Conservation (phyloP, 441 rosid species). For the Pelargonium citronellum region DNA sequence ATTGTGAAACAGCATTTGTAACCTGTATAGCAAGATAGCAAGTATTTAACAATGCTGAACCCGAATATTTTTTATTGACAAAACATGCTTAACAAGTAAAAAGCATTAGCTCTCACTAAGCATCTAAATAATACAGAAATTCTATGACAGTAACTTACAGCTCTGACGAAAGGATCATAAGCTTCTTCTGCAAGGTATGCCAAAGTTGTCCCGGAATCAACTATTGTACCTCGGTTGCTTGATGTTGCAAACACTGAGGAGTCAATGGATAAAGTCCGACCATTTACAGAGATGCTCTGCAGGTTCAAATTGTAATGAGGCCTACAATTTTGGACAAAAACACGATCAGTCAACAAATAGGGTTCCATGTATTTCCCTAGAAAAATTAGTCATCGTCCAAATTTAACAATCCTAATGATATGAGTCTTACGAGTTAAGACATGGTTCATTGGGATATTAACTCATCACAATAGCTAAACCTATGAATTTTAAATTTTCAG, state of each 20-base stretch:
- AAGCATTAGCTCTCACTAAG: slow-evolving; percentile 1
- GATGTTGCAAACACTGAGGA: slow-evolving; percentile 68
- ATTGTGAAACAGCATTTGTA: slow-evolving; percentile 42
- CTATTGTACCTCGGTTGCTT: slow-evolving; percentile 70
- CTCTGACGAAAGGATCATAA: slow-evolving; percentile 56
- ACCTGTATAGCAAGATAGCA: slow-evolving; percentile 46
- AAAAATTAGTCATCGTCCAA: no score
- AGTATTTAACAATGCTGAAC: not conserved
- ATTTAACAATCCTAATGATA: no score
- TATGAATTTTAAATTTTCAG: no score
- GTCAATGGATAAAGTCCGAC: slow-evolving; percentile 54
- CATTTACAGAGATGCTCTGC: slow-evolving; percentile 74
- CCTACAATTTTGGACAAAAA: slow-evolving; percentile 43
- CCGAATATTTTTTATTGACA: no score
- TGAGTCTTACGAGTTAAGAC: no score
- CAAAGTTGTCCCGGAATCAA: slow-evolving; percentile 93
- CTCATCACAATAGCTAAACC: no score
- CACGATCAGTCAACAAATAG: not conserved
- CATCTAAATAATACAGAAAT: slow-evolving; percentile 4
- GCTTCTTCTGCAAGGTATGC: slow-evolving; percentile 85
- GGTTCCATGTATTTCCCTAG: no score
- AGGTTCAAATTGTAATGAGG: slow-evolving; percentile 90
- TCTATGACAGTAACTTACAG: slow-evolving; percentile 49
- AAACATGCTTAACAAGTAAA: not conserved
- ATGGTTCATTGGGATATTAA: no score